Conservation (phyloP, 768 basidiomycete genomes). For the Phylloporus sp. region DNA sequence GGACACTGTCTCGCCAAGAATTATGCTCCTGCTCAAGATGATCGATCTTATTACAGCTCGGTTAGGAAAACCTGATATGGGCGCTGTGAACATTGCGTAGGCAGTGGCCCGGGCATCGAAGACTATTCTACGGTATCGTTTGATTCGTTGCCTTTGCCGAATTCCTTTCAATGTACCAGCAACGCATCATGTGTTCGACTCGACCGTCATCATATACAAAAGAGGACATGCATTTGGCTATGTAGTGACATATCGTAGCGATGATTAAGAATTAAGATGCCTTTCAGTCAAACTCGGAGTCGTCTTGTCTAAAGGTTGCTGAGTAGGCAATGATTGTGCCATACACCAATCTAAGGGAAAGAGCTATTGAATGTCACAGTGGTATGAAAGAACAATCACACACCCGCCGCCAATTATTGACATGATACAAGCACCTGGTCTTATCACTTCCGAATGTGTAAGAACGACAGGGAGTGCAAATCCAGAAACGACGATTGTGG, state of each 20-base stretch:
- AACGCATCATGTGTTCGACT: neutral
- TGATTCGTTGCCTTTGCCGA: neutral
- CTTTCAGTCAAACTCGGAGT: conserved; percentile 69
- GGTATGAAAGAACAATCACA: conserved; percentile 3
- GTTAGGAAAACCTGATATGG: conserved; percentile 19
- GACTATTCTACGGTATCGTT: neutral
- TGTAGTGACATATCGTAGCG: conserved; percentile 16
- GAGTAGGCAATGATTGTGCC: conserved; percentile 87
- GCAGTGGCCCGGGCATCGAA: neutral
- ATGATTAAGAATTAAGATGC: neutral
- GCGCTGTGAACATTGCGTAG: conserved; percentile 5
- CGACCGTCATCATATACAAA: conserved; percentile 4
- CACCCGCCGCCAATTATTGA: conserved; percentile 90
- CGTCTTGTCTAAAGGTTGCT: conserved; percentile 74
- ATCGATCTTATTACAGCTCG: conserved; percentile 28
- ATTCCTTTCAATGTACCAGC: neutral
- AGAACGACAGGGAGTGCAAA: conserved; percentile 90
- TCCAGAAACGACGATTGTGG: conserved; percentile 86
- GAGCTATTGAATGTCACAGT: neutral
- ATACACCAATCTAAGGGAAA: conserved; percentile 62
- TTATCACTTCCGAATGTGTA: conserved; percentile 86
- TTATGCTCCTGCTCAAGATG: conserved; percentile 27
- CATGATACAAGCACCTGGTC: conserved; percentile 83
- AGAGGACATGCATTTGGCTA: conserved; percentile 8
- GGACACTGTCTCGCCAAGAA: conserved; percentile 24